These are phyloP conservation scores for Marsdenia floribunda DNA, from an alignment of 257 asterid species.

Conservation along the genomic window DNA sequence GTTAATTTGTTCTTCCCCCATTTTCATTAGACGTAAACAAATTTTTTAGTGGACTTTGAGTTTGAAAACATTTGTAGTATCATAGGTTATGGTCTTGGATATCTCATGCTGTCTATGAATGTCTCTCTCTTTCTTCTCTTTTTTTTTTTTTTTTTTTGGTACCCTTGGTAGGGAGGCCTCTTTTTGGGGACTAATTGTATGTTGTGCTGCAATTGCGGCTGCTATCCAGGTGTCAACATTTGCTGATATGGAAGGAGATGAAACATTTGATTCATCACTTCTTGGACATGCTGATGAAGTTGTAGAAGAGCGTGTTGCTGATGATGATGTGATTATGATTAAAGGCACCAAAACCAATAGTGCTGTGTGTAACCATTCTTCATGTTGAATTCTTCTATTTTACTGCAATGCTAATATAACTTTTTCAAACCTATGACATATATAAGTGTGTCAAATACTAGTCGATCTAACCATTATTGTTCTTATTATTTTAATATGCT, in stretches of 20 bases:
- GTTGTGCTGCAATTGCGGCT: conserved; percentile 10
- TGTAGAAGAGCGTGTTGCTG: conserved; percentile 85
- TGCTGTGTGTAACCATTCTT: conserved; percentile 45
- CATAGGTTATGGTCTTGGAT: not conserved
- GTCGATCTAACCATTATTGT: not conserved
- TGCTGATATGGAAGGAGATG: conserved; percentile 97
- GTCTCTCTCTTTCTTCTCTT: too few relatives aligned
- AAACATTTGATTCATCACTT: conserved; percentile 78
- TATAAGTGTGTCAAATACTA: not conserved
- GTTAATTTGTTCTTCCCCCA: not conserved
- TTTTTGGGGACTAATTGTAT: not conserved
- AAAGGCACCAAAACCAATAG: conserved; percentile 77
- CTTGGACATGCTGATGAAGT: conserved; percentile 90
- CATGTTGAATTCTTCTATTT: not conserved
- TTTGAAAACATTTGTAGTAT: not conserved
- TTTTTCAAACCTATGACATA: not conserved
- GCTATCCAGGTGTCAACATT: conserved; percentile 70
- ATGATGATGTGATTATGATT: conserved; percentile 83
- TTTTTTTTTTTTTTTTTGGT: too few relatives aligned
- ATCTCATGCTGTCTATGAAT: not conserved
- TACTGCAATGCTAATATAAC: not conserved
- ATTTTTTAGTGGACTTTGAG: not conserved
- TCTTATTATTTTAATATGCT: not conserved
- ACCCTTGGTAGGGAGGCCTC: too few relatives aligned
- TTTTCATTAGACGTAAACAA: not conserved